Conservation (phyloP, 2,329 filamentous ascomycete genomes). For the Aspergillus cejpii region DNA sequence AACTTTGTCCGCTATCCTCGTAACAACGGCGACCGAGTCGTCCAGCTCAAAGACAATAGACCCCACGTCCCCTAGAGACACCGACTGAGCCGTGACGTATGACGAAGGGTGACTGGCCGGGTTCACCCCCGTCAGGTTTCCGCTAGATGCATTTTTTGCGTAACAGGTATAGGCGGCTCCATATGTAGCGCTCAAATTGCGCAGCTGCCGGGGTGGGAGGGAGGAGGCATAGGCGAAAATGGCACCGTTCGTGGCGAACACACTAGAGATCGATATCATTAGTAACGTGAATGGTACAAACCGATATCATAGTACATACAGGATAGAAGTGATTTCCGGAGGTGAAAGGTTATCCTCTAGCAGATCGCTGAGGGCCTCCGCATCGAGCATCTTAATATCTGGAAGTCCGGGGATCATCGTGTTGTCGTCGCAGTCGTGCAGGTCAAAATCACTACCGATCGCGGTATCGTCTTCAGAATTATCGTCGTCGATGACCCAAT, state of each 20-base stretch:
- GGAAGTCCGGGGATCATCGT: slow-evolving; percentile 39
- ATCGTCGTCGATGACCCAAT: slow-evolving; percentile 25
- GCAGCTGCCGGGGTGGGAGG: slow-evolving; percentile 36
- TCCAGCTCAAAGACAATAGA: slow-evolving; percentile 41
- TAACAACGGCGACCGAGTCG: slow-evolving; percentile 38
- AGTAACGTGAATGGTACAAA: background rate
- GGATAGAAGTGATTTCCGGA: slow-evolving; percentile 40
- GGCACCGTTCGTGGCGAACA: slow-evolving; percentile 41
- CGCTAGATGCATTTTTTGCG: slow-evolving; percentile 36
- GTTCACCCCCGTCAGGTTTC: slow-evolving; percentile 40
- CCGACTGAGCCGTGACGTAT: slow-evolving; percentile 38
- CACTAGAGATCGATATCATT: slow-evolving; percentile 21
- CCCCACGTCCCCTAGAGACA: slow-evolving; percentile 39
- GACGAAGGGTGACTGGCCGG: slow-evolving; percentile 40
- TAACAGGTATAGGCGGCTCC: slow-evolving; percentile 41
- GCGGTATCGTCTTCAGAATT: slow-evolving; percentile 12
- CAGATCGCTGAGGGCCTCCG: slow-evolving; percentile 37
- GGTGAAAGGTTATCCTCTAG: slow-evolving; percentile 40
- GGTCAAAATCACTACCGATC: slow-evolving; percentile 11
- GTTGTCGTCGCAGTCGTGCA: slow-evolving; percentile 18
- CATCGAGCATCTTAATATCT: slow-evolving; percentile 41
- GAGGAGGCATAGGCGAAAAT: slow-evolving; percentile 40
- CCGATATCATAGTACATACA: slow-evolving; percentile 24
- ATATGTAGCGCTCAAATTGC: slow-evolving; percentile 40
- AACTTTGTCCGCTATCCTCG: slow-evolving; percentile 39